Evolutionary conservation across 257 asterid species (phyloP).

Genomic region (Capsicum chinense): DNA sequence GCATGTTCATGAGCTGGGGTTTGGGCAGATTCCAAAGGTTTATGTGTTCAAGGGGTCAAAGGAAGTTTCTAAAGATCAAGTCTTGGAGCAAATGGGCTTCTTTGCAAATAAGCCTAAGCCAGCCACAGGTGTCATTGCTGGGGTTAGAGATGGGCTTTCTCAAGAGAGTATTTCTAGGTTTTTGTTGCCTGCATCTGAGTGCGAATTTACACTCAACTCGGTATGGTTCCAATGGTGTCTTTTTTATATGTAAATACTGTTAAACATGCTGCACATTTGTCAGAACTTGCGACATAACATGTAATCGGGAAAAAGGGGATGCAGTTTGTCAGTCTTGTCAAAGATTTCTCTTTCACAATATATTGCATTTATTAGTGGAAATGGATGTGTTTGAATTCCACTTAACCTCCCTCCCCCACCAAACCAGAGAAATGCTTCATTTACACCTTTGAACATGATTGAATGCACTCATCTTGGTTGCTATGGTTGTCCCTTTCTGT

Average conservation of each 20-base stretch:
- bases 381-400: conserved; percentile 5
- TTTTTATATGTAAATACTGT: conserved; percentile 15
- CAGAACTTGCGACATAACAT: not conserved
- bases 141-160: conserved; percentile 88
- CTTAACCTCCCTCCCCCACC: not conserved
- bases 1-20: conserved; percentile 94
- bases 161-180: conserved; percentile 93
- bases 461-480: not conserved
- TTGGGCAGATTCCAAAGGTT: conserved; percentile 87
- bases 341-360: conserved; percentile 3
- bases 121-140: conserved; percentile 86
- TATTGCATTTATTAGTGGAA: conserved; percentile 23
- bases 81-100: conserved; percentile 97
- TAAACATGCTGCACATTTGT: not conserved
- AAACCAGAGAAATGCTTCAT: not conserved
- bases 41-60: conserved; percentile 96
- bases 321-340: not conserved
- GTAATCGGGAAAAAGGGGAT: not conserved
- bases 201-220: conserved; percentile 91
- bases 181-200: conserved; percentile 93
- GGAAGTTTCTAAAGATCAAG: conserved; percentile 84
- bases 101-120: conserved; percentile 83
- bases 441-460: not conserved
- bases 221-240: conserved; percentile 44
- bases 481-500: not conserved